Conservation (phyloP, 441 rosid genomes). For the Populus hybrid region DNA sequence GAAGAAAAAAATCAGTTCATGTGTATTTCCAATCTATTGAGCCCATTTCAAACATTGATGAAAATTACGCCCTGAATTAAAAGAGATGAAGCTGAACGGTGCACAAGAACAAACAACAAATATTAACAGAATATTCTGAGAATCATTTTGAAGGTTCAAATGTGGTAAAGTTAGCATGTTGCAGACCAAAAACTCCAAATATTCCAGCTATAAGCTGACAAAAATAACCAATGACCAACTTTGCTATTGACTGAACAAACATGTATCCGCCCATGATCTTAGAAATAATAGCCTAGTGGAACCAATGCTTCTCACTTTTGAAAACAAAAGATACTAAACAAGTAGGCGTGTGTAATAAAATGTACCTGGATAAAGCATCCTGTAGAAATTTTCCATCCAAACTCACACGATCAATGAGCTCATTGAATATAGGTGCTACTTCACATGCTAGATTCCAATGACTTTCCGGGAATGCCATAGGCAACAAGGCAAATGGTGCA, state of each 20-base stretch:
- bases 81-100: background rate
- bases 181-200: background rate
- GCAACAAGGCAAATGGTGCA: conserved; percentile 86
- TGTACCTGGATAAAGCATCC: conserved; percentile 76
- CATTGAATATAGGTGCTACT: conserved; percentile 86
- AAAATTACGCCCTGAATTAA: background rate
- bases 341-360: background rate
- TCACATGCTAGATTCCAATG: conserved; percentile 88
- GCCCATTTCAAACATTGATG: background rate
- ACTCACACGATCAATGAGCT: conserved; percentile 92
- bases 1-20: background rate
- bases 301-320: background rate
- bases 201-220: background rate
- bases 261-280: background rate
- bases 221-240: background rate
- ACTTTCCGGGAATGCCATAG: conserved; percentile 64
- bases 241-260: background rate
- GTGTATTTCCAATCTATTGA: background rate
- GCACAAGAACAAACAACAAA: background rate
- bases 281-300: background rate
- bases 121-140: background rate
- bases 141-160: background rate
- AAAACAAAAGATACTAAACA: background rate
- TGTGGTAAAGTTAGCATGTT: background rate
- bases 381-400: conserved; percentile 87